phyloP scores from a whole-genome alignment of 192 early-diverging fungal genomes.

The Backusella psychrophila region DNA sequence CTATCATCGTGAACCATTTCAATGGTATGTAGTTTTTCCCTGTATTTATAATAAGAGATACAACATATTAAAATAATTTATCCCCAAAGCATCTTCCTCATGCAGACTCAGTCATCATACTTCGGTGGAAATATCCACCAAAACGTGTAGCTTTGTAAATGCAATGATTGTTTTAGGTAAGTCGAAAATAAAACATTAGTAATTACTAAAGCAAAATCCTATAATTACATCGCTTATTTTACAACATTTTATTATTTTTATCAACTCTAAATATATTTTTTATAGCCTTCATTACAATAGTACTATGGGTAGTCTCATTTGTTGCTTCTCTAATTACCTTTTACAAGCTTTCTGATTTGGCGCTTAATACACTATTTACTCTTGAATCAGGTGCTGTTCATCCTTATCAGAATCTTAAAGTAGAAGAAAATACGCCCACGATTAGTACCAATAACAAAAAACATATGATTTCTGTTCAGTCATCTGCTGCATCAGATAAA shows the following conservation, averaged over 20 bases:
- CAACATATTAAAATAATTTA: neutral
- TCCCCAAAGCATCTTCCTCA: neutral
- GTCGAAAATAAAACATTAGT: neutral
- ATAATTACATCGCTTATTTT: neutral
- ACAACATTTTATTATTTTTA: neutral
- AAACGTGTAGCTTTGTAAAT: conserved; percentile 1
- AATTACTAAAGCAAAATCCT: neutral
- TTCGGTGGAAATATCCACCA: neutral
- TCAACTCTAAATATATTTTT: neutral
- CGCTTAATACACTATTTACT: neutral
- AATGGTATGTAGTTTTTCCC: neutral
- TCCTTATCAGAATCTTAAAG: neutral
- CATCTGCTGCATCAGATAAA: neutral
- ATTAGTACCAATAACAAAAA: neutral
- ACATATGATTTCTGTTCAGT: neutral
- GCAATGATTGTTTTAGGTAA: conserved; percentile 9
- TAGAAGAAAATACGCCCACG: neutral
- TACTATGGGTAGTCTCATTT: neutral
- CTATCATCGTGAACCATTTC: neutral
- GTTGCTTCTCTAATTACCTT: neutral
- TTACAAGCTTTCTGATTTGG: neutral
- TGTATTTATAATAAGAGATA: neutral
- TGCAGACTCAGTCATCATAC: neutral
- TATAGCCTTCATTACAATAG: neutral
- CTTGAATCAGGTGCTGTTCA: neutral